phyloP scores from a whole-genome alignment of 1,284 basidiomycete genomes.

The Puccinia novopanici region DNA sequence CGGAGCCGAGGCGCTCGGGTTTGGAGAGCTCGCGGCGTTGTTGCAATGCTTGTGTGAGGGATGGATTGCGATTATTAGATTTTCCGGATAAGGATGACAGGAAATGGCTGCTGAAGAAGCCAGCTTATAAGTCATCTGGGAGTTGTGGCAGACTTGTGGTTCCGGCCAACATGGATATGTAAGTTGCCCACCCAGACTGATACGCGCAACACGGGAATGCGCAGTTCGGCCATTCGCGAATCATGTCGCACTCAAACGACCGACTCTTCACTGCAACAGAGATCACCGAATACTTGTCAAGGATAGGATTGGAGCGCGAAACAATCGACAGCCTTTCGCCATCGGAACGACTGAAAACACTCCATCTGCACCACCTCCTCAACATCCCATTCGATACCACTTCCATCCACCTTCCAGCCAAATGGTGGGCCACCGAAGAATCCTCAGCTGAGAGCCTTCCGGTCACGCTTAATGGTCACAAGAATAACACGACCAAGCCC shows the following conservation, averaged over 20 bases:
- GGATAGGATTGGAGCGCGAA: constrained; percentile 8
- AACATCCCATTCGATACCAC: constrained; percentile 39
- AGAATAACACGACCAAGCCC: background rate
- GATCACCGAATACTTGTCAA: constrained; percentile 14
- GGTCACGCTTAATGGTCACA: background rate
- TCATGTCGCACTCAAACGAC: background rate
- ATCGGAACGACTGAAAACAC: background rate
- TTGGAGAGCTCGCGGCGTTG: no score
- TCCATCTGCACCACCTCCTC: constrained; percentile 25
- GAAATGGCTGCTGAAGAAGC: no score
- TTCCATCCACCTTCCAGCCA: constrained; percentile 14
- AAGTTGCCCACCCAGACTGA: no score
- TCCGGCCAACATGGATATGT: no score
- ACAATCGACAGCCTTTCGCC: background rate
- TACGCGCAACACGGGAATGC: no score
- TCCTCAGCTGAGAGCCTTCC: background rate
- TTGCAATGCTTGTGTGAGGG: no score
- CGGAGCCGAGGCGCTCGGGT: no score
- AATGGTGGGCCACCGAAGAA: constrained; percentile 35
- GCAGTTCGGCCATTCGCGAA: no score
- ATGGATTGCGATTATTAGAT: no score
- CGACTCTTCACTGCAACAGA: constrained; percentile 9
- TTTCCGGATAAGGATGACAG: no score
- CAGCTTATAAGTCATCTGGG: no score
- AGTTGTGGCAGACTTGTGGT: no score